Conservation (phyloP, 1,284 basidiomycete genomes). For the Phylloboletellus chloephorus region DNA sequence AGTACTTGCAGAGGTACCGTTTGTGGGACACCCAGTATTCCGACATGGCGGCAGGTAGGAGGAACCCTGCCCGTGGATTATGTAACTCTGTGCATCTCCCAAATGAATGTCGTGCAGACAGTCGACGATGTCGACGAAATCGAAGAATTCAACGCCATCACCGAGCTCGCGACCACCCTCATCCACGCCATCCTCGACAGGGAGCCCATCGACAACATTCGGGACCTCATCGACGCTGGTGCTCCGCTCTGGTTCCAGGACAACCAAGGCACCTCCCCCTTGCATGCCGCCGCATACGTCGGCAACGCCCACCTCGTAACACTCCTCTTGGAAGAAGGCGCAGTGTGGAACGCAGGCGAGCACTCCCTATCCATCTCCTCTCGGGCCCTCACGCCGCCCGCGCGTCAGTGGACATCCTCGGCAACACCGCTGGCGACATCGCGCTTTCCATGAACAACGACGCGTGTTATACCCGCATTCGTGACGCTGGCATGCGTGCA, state of each 20-base stretch:
- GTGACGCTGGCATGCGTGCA: slow-evolving; percentile 83
- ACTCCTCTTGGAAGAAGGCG: slow-evolving; percentile 74
- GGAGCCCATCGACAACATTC: slow-evolving; percentile 46
- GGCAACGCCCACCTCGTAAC: slow-evolving; percentile 61
- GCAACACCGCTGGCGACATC: slow-evolving; percentile 84
- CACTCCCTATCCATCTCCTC: neutral
- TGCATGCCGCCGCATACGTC: slow-evolving; percentile 86
- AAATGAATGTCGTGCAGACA: slow-evolving; percentile 17
- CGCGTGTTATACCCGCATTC: slow-evolving; percentile 68
- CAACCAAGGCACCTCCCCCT: slow-evolving; percentile 72
- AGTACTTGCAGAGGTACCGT: slow-evolving; percentile 82
- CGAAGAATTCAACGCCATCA: slow-evolving; percentile 43
- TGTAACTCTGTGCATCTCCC: slow-evolving; percentile 15
- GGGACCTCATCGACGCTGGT: slow-evolving; percentile 56
- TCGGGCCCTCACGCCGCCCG: neutral
- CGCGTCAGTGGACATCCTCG: slow-evolving; percentile 63
- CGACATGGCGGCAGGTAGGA: slow-evolving; percentile 48
- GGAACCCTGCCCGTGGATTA: slow-evolving; percentile 12
- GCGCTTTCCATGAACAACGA: slow-evolving; percentile 79
- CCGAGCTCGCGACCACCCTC: slow-evolving; percentile 50
- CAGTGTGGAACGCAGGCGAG: slow-evolving; percentile 86
- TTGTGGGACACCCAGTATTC: slow-evolving; percentile 86
- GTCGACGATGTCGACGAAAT: slow-evolving; percentile 23
- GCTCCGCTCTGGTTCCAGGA: slow-evolving; percentile 93
- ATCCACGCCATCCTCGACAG: slow-evolving; percentile 53